These are phyloP conservation scores for Boechera divaricarpa DNA, from an alignment of 345 rosid genomes.

Conservation along the genomic window DNA sequence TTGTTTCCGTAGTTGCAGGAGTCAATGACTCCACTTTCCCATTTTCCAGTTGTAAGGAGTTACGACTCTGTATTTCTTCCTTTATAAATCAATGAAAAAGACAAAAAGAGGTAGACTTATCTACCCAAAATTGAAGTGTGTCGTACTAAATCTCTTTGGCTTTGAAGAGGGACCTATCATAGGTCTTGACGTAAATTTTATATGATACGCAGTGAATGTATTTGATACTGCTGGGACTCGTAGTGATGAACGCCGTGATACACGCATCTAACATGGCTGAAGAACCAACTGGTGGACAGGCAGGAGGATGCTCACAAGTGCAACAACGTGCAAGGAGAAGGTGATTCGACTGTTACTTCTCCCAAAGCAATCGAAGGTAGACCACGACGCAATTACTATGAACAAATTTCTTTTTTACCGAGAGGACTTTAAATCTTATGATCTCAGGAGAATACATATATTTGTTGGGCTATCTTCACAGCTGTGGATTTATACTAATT, in stretches of 20 bases:
- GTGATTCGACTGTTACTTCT: slow-evolving; percentile 46
- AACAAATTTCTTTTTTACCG: not conserved
- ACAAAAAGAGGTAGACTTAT: too few species aligned
- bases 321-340: slow-evolving; percentile 67
- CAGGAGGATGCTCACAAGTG: slow-evolving; percentile 53
- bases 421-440: not conserved
- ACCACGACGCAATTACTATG: not conserved
- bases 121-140: too few species aligned
- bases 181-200: slow-evolving; percentile 5
- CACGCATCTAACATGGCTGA: slow-evolving; percentile 92
- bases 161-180: not conserved
- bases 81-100: too few species aligned
- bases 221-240: slow-evolving; percentile 83
- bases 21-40: too few species aligned
- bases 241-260: slow-evolving; percentile 90
- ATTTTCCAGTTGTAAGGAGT: too few species aligned
- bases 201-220: slow-evolving; percentile 83
- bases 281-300: slow-evolving; percentile 63
- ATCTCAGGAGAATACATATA: not conserved
- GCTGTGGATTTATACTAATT: not conserved
- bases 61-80: too few species aligned
- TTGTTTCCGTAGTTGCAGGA: too few species aligned
- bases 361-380: slow-evolving; percentile 12
- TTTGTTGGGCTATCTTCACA: not conserved
- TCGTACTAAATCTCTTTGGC: not conserved